Conservation (phyloP, 805 yeast genomes). For the Yamadazyma tumulicola region DNA sequence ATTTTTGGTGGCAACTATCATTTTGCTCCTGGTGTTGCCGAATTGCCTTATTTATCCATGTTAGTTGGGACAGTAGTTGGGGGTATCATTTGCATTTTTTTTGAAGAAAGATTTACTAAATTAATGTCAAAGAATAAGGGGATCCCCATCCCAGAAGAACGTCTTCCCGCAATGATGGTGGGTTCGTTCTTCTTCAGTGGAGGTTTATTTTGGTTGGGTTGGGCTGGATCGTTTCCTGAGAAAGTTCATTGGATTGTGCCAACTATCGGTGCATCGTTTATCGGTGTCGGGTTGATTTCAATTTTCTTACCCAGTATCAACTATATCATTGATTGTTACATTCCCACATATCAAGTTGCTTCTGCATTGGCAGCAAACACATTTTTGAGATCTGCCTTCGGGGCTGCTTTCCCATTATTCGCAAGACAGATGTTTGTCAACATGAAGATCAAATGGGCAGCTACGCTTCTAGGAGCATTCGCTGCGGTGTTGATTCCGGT, state of each 20-base stretch:
- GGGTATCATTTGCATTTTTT: slow-evolving; percentile 46
- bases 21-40: slow-evolving; percentile 56
- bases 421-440: slow-evolving; percentile 47
- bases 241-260: slow-evolving; percentile 71
- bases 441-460: slow-evolving; percentile 51
- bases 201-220: slow-evolving; percentile 80
- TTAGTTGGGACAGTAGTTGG: slow-evolving; percentile 64
- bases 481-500: slow-evolving; percentile 51
- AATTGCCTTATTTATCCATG: slow-evolving; percentile 75
- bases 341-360: slow-evolving; percentile 44
- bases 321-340: slow-evolving; percentile 57
- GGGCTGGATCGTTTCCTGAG: slow-evolving; percentile 76
- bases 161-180: slow-evolving; percentile 70
- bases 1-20: slow-evolving; percentile 54
- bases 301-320: slow-evolving; percentile 56
- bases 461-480: slow-evolving; percentile 49
- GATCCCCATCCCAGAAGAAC: slow-evolving; percentile 66
- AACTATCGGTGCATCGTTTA: slow-evolving; percentile 37
- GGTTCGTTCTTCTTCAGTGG: slow-evolving; percentile 69
- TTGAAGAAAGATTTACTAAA: slow-evolving; percentile 50
- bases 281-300: slow-evolving; percentile 45
- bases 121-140: slow-evolving; percentile 50
- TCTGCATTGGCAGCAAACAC: slow-evolving; percentile 63
- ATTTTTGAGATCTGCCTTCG: slow-evolving; percentile 52
- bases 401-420: slow-evolving; percentile 57